Percentiles rank a stretch among this genome's conserved stretches.
These are phyloP conservation scores for Simplicillium sp. DNA, from an alignment of 2,329 filamentous ascomycete genomes.

Conservation along the genomic window DNA sequence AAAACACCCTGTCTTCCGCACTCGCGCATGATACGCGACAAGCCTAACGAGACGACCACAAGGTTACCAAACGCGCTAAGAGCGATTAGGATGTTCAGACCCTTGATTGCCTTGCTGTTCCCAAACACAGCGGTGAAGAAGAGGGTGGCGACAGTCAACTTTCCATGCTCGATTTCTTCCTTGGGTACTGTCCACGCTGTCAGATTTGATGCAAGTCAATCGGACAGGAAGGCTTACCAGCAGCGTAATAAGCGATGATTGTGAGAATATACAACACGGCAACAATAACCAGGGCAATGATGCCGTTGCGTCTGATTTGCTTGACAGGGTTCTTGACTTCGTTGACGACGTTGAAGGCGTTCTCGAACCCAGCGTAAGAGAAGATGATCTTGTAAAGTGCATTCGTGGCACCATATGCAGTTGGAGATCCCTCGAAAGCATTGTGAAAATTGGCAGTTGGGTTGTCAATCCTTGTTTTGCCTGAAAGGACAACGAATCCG, in stretches of 20 bases:
- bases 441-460: conserved; percentile 12
- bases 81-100: conserved; percentile 17
- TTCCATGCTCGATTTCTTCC: no score
- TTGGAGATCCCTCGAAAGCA: conserved; percentile 13
- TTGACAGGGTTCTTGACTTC: conserved; percentile 17
- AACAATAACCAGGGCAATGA: no score
- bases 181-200: no score
- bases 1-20: conserved; percentile 45
- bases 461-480: conserved; percentile 6
- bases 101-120: no score
- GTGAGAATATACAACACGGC: no score
- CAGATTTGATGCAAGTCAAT: no score
- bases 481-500: conserved; percentile 44
- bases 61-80: conserved; percentile 44
- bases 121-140: no score
- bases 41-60: conserved; percentile 36
- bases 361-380: conserved; percentile 41
- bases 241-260: no score
- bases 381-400: conserved; percentile 44
- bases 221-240: no score
- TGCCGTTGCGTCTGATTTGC: no score
- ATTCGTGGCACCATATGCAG: conserved; percentile 15
- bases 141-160: no score
- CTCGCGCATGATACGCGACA: conserved; percentile 43
- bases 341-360: conserved; percentile 46